Percentiles rank a stretch among this genome's conserved stretches.
These are phyloP conservation scores for Oryza punctata DNA, from an alignment of 176 grass and related monocot species.

Conservation along the genomic window DNA sequence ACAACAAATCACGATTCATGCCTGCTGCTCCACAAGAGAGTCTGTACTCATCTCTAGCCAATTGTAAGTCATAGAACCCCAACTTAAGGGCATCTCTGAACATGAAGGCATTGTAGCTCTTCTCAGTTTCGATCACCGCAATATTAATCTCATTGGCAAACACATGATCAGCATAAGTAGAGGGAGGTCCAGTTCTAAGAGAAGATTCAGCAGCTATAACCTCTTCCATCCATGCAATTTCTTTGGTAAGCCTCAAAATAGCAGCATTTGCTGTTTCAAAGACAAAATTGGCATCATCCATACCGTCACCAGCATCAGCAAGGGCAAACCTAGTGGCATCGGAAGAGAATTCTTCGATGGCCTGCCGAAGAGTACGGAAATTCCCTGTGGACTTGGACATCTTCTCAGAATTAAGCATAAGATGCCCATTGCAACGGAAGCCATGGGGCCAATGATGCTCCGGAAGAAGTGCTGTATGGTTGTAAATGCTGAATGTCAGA, in stretches of 20 bases:
- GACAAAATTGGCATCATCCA: constrained; percentile 94
- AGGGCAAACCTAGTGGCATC: constrained; percentile 87
- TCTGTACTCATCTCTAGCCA: constrained; percentile 77
- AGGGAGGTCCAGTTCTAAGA: constrained; percentile 49
- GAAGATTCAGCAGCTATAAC: constrained; percentile 59
- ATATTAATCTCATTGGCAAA: constrained; percentile 85
- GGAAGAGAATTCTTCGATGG: constrained; percentile 67
- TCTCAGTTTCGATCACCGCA: constrained; percentile 66
- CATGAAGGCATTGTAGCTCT: constrained; percentile 74
- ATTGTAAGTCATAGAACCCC: constrained; percentile 82
- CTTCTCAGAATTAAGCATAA: constrained; percentile 90
- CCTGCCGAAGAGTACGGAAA: constrained; percentile 67
- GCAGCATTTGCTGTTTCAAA: constrained; percentile 86
- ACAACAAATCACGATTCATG: constrained; percentile 42
- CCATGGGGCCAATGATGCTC: constrained; percentile 75
- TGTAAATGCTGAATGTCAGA: constrained; percentile 81
- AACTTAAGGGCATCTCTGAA: constrained; percentile 76
- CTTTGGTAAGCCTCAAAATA: constrained; percentile 78
- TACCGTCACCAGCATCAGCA: constrained; percentile 84
- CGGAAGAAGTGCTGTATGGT: constrained; percentile 64
- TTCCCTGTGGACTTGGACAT: constrained; percentile 93
- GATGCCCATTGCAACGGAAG: constrained; percentile 82
- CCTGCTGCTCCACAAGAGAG: constrained; percentile 64
- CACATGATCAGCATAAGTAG: constrained; percentile 63
- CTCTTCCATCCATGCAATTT: constrained; percentile 90